Conservation (phyloP, 768 basidiomycete species). For the Butyriboletus loyo region DNA sequence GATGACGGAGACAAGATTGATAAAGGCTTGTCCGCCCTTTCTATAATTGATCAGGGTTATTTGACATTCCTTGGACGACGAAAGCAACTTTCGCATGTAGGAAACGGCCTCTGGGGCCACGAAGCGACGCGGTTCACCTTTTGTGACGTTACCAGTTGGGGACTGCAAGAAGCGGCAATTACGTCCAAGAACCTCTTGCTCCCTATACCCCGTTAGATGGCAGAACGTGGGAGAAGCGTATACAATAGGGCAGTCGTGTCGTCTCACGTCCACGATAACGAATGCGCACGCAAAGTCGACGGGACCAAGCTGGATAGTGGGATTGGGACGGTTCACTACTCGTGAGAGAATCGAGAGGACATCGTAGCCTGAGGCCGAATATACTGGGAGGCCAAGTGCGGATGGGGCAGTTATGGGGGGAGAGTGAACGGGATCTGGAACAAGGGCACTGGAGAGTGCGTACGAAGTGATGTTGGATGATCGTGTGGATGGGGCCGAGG, state of each 20-base stretch:
- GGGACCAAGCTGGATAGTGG: constrained; percentile 77
- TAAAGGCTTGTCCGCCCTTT: constrained; percentile 80
- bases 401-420: constrained; percentile 29
- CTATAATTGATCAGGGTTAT: constrained; percentile 83
- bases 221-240: constrained; percentile 88
- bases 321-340: constrained; percentile 70
- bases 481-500: not conserved
- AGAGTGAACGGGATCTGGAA: not conserved
- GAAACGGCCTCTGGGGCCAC: constrained; percentile 67
- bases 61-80: constrained; percentile 84
- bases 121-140: constrained; percentile 53
- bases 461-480: constrained; percentile 8
- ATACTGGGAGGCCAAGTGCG: constrained; percentile 53
- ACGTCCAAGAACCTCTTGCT: constrained; percentile 75
- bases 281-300: constrained; percentile 94
- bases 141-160: constrained; percentile 55
- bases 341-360: constrained; percentile 77
- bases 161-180: constrained; percentile 93
- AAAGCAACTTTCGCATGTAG: constrained; percentile 61
- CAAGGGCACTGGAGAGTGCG: not conserved
- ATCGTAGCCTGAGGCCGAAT: constrained; percentile 91
- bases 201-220: constrained; percentile 68
- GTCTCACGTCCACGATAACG: constrained; percentile 79
- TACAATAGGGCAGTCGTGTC: constrained; percentile 82
- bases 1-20: constrained; percentile 90